phyloP scores from a whole-genome alignment of 1,284 basidiomycete species.

The Cutaneotrichosporon dermatis region DNA sequence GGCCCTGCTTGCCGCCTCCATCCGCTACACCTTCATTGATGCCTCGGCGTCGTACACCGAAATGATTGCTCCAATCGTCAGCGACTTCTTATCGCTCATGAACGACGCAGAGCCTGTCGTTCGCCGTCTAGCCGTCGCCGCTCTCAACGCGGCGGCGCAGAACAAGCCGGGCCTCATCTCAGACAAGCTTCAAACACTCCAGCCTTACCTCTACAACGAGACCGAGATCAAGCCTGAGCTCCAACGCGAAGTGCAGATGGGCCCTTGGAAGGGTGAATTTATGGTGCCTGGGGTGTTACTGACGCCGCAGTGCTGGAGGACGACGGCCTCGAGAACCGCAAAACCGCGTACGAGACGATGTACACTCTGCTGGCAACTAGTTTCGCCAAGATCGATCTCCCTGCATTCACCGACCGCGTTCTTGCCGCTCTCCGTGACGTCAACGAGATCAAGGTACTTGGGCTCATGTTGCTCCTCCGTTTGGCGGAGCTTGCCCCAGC shows the following conservation, averaged over 20 bases:
- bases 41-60: constrained; percentile 74
- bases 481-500: constrained; percentile 79
- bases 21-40: constrained; percentile 93
- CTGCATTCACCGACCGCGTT: constrained; percentile 76
- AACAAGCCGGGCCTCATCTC: constrained; percentile 88
- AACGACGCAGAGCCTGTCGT: constrained; percentile 80
- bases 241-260: constrained; percentile 92
- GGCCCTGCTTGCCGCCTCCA: constrained; percentile 86
- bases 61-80: constrained; percentile 73
- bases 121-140: constrained; percentile 76
- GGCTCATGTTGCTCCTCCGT: constrained; percentile 90
- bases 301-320: constrained; percentile 37
- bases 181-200: constrained; percentile 69
- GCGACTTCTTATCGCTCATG: constrained; percentile 86
- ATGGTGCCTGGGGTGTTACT: constrained; percentile 12
- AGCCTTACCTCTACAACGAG: constrained; percentile 82
- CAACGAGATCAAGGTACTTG: constrained; percentile 96
- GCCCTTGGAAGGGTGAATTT: constrained; percentile 77
- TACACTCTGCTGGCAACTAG: constrained; percentile 91
- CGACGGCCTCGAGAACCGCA: constrained; percentile 54
- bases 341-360: constrained; percentile 96
- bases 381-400: constrained; percentile 74
- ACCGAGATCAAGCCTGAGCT: constrained; percentile 75
- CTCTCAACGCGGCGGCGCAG: constrained; percentile 88
- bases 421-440: constrained; percentile 80